Evolutionary conservation across 139 green algal genomes (phyloP).

Genomic region (Zygnema circumcarinatum): DNA sequence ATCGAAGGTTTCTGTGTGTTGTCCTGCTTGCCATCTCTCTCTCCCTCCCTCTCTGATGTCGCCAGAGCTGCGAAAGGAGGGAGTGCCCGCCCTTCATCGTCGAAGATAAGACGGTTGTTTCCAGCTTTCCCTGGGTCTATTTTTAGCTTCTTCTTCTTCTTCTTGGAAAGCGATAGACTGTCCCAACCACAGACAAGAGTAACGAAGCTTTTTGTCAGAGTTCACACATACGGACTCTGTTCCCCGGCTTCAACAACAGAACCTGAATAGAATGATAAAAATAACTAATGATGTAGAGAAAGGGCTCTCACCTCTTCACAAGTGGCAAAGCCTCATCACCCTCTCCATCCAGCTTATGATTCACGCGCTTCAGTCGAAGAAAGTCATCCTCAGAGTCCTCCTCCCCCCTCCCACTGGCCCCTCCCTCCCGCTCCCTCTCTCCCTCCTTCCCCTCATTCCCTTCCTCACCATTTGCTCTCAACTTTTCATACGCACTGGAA

Average conservation of each 20-base stretch:
- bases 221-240: too few species aligned
- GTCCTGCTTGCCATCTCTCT: too few species aligned
- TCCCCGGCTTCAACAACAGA: too few species aligned
- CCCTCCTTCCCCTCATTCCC: too few species aligned
- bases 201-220: too few species aligned
- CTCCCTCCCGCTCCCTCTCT: neutral
- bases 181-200: constrained; percentile 2
- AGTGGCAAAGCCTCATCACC: neutral
- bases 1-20: too few species aligned
- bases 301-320: neutral
- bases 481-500: constrained; percentile 34
- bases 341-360: constrained; percentile 43
- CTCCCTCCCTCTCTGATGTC: constrained; percentile 11
- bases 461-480: constrained; percentile 36
- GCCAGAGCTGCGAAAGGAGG: constrained; percentile 49
- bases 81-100: constrained; percentile 60
- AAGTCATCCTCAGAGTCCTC: constrained; percentile 48
- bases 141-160: constrained; percentile 61
- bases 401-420: neutral
- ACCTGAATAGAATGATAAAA: neutral
- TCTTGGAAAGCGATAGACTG: constrained; percentile 27
- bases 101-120: constrained; percentile 60
- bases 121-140: neutral
- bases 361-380: constrained; percentile 16
- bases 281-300: constrained; percentile 1